Evolutionary conservation across 108 stramenopile species (phyloP).

Genomic region (Heterococcus sp.): DNA sequence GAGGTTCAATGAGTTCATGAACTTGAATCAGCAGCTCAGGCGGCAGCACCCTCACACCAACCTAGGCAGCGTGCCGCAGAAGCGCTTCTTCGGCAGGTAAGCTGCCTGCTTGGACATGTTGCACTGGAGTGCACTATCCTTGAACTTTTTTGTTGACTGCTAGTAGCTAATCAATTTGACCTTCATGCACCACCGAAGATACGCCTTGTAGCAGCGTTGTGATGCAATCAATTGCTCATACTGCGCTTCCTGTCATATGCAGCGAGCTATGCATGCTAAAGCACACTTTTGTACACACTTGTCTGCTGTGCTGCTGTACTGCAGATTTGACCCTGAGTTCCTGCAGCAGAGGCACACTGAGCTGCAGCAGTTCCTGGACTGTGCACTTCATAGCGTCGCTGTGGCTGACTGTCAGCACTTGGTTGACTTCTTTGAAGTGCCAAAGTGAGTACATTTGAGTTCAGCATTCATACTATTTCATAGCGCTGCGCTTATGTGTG

Average conservation of each 20-base stretch:
- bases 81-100: conserved; percentile 25
- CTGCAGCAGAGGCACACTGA: conserved; percentile 7
- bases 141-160: no score
- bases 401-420: conserved; percentile 1
- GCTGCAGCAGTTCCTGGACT: conserved; percentile 8
- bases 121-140: no score
- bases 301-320: background rate
- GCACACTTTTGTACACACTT: no score
- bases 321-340: conserved; percentile 26
- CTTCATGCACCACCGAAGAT: no score
- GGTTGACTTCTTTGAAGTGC: background rate
- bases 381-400: background rate
- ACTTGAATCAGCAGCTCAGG: conserved; percentile 8
- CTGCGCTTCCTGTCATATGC: no score
- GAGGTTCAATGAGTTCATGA: conserved; percentile 38
- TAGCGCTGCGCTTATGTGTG: no score
- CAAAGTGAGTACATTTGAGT: background rate
- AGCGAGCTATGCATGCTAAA: no score
- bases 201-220: no score
- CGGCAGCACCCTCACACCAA: conserved; percentile 17
- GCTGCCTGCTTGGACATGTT: background rate
- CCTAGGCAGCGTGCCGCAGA: background rate
- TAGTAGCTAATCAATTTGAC: no score
- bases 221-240: no score
- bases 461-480: no score